Evolutionary conservation across 208 protist species (phyloP), one percentile per base, ranked within the genome.

Genomic region (Trypanosoma theileri): DNA sequence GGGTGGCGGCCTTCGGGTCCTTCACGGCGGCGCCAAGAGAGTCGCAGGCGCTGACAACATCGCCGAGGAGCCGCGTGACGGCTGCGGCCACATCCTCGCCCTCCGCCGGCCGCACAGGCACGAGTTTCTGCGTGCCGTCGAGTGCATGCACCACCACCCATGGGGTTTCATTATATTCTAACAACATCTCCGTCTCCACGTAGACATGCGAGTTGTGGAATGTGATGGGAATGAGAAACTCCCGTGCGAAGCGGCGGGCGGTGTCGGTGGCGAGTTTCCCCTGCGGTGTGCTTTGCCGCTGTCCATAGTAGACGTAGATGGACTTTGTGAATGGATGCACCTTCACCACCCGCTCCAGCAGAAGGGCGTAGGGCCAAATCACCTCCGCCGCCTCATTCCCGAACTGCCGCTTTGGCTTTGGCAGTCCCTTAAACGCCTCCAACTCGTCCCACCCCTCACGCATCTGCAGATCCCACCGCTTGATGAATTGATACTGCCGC

Each of bases 141-240:
- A 96, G 84, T 61, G 85, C 84, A 66, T 96, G 75, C 42, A 96
- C 69, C 1, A 96, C 89, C 3, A 96, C 71, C 86, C 88, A 96
- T 48, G 91, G 89, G 10, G 87, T 93, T 62, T 96, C 91, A 72
- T 79, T 89, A 76, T 95, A 94, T 76, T 96, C 91, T 11, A 96
- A 80, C 61, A 96, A 77, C 86, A 96, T 93, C 79, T 96, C 88
- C 64, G 91, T 74, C 77, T 96, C 91, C 46, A 92, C 79, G 66
- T 96, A 96, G 41, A 93, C 88, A 17, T 96, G 91, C n/a, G 88
- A 83, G 84, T 96, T 96, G 77, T 96, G 91, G 56, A 96, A 96
- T 12, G 88, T 94, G 62, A 96, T 93, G 35, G 91, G 91, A 26
- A 94, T 82, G 14, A 96, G 76, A 64, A 78, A 96, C 73, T 92